These are phyloP conservation scores for Pulveroboletus sp. DNA, from an alignment of 768 basidiomycete genomes.

Conservation along the genomic window DNA sequence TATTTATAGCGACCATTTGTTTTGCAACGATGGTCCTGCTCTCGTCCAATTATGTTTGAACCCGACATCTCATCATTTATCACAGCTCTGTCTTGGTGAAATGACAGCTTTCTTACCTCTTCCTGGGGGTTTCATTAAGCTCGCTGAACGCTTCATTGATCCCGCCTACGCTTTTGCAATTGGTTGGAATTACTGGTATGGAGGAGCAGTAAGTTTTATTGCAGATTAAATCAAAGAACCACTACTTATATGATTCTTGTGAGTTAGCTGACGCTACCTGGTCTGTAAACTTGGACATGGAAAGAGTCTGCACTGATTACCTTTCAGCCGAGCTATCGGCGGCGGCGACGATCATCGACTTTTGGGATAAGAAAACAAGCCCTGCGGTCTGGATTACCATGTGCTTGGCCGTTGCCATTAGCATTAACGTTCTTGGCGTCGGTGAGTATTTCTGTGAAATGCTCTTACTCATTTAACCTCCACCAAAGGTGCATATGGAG, in stretches of 20 bases:
- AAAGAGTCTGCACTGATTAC: conserved; percentile 1
- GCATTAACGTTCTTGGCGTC: conserved; percentile 42
- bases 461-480: background rate
- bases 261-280: conserved; percentile 23
- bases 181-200: conserved; percentile 42
- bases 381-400: conserved; percentile 52
- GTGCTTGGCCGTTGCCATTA: conserved; percentile 47
- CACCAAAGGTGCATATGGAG: conserved; percentile 35
- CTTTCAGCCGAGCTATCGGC: conserved; percentile 44
- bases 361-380: conserved; percentile 39
- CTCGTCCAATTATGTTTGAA: background rate
- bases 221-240: background rate
- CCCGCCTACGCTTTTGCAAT: conserved; percentile 43
- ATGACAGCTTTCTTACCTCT: conserved; percentile 45
- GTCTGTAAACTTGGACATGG: conserved; percentile 7
- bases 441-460: conserved; percentile 18
- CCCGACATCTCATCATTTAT: background rate
- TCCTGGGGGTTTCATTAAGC: conserved; percentile 44
- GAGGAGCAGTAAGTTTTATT: conserved; percentile 26
- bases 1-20: conserved; percentile 35
- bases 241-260: too few relatives aligned
- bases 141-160: conserved; percentile 47
- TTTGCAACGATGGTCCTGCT: conserved; percentile 36
- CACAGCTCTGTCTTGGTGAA: conserved; percentile 38
- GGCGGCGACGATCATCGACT: conserved; percentile 47